These are phyloP conservation scores for Yarrowia sp. DNA, from an alignment of 805 yeast genomes.

Conservation along the genomic window DNA sequence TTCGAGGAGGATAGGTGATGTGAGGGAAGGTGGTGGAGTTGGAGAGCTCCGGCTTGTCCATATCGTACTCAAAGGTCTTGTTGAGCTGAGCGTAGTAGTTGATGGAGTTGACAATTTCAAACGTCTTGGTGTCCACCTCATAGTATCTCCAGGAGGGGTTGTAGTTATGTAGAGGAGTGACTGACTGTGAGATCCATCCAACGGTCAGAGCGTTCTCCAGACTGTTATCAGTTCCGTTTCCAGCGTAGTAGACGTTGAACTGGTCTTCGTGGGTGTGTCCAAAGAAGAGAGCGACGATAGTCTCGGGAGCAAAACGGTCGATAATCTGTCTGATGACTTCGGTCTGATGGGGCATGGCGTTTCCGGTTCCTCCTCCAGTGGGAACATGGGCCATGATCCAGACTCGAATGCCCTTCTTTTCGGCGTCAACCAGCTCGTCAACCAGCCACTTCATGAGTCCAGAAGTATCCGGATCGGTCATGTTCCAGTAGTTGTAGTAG, in stretches of 20 bases:
- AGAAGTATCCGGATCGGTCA: conserved; percentile 54
- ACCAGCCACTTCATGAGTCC: conserved; percentile 61
- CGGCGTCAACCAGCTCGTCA: conserved; percentile 58
- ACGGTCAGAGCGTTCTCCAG: conserved; percentile 43
- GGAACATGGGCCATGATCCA: conserved; percentile 75
- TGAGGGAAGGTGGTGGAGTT: conserved; percentile 10
- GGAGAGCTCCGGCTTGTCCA: conserved; percentile 1
- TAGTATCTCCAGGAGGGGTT: conserved; percentile 76
- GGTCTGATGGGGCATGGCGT: conserved; percentile 54
- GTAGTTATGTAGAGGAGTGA: conserved; percentile 56
- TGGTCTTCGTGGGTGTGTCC: conserved; percentile 73
- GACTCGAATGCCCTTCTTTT: conserved; percentile 54
- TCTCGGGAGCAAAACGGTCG: conserved; percentile 63
- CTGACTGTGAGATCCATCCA: conserved; percentile 65
- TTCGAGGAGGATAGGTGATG: conserved; percentile 27
- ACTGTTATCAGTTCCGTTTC: conserved; percentile 43
- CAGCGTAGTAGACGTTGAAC: conserved; percentile 54
- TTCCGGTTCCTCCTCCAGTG: conserved; percentile 45
- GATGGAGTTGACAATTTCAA: conserved; percentile 56
- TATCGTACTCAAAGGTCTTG: conserved; percentile 42
- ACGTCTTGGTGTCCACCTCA: conserved; percentile 58
- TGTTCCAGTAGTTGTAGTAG: conserved; percentile 51
- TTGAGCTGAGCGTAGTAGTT: conserved; percentile 60
- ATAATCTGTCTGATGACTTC: conserved; percentile 53
- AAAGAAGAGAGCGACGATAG: conserved; percentile 64